phyloP scores from a whole-genome alignment of 2,329 filamentous ascomycete genomes.

The Aspergillus fijiensis region DNA sequence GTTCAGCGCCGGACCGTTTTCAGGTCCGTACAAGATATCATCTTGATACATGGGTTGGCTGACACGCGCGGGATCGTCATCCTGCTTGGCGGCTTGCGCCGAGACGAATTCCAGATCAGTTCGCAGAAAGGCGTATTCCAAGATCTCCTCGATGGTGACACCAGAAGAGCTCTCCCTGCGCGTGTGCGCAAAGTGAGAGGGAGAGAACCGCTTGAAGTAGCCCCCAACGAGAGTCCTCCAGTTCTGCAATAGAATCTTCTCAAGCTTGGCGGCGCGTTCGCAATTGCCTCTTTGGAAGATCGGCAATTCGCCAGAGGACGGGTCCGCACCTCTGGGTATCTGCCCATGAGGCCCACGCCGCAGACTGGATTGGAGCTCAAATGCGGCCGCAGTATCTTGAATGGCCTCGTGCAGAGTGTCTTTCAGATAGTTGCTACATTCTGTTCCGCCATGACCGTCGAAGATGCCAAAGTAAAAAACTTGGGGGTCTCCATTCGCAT shows the following conservation, averaged over 20 bases:
- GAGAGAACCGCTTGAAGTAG: constrained; percentile 89
- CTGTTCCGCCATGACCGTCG: constrained; percentile 87
- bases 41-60: constrained; percentile 81
- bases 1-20: constrained; percentile 41
- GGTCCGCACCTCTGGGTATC: constrained; percentile 14
- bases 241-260: constrained; percentile 67
- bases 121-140: constrained; percentile 90
- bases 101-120: constrained; percentile 93
- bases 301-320: constrained; percentile 38
- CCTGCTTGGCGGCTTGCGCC: constrained; percentile 80
- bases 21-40: constrained; percentile 72
- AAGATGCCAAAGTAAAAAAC: constrained; percentile 98
- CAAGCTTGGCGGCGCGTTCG: constrained; percentile 64
- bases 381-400: constrained; percentile 73
- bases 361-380: constrained; percentile 76
- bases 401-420: constrained; percentile 87
- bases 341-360: constrained; percentile 38
- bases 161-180: constrained; percentile 33
- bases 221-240: constrained; percentile 88
- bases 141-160: constrained; percentile 54
- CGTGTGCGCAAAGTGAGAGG: constrained; percentile 67
- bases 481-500: constrained; percentile 83
- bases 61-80: constrained; percentile 66
- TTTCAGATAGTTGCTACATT: constrained; percentile 83
- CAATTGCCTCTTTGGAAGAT: constrained; percentile 56